A percentile compares a stretch with the other conserved stretches of the same genome.
Conservation (phyloP, 2,329 filamentous ascomycete genomes). For the Cladosporium sp. region DNA sequence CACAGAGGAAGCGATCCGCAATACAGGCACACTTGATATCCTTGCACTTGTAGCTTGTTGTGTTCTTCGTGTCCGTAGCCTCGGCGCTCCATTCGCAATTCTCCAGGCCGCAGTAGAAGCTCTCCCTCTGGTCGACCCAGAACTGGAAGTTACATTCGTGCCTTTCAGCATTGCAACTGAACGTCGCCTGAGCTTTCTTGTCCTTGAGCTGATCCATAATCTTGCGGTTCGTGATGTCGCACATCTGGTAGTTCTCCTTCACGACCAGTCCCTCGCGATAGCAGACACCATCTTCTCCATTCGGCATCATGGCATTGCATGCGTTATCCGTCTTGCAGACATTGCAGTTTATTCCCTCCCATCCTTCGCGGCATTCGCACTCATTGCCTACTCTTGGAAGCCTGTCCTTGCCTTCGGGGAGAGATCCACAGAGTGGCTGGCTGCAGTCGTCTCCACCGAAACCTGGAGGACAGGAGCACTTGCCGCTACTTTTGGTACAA, state of each 20-base stretch:
- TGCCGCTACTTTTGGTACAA: constrained; percentile 87
- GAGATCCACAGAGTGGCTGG: constrained; percentile 84
- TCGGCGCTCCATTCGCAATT: constrained; percentile 74
- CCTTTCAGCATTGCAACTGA: constrained; percentile 77
- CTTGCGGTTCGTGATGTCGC: constrained; percentile 93
- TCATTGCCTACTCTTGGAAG: constrained; percentile 69
- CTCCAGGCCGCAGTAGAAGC: constrained; percentile 91
- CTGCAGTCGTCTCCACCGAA: constrained; percentile 95
- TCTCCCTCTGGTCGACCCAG: constrained; percentile 92
- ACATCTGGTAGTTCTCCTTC: constrained; percentile 96
- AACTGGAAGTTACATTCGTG: constrained; percentile 94
- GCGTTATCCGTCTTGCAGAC: constrained; percentile 83
- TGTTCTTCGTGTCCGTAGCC: constrained; percentile 71
- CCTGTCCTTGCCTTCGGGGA: constrained; percentile 78
- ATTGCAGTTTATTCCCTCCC: constrained; percentile 95
- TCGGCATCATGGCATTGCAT: constrained; percentile 85
- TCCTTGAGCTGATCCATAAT: constrained; percentile 84
- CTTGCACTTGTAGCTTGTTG: constrained; percentile 81
- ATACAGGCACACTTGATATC: constrained; percentile 87
- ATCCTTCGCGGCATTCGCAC: constrained; percentile 89
- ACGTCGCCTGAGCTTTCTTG: constrained; percentile 89
- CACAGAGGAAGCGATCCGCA: constrained; percentile 88
- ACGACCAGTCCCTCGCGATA: constrained; percentile 89
- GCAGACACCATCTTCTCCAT: constrained; percentile 79
- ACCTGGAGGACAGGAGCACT: constrained; percentile 87